Base-by-base conservation (phyloP, 2,329 filamentous ascomycete species). In the Paramyrothecium sp. region DNA sequence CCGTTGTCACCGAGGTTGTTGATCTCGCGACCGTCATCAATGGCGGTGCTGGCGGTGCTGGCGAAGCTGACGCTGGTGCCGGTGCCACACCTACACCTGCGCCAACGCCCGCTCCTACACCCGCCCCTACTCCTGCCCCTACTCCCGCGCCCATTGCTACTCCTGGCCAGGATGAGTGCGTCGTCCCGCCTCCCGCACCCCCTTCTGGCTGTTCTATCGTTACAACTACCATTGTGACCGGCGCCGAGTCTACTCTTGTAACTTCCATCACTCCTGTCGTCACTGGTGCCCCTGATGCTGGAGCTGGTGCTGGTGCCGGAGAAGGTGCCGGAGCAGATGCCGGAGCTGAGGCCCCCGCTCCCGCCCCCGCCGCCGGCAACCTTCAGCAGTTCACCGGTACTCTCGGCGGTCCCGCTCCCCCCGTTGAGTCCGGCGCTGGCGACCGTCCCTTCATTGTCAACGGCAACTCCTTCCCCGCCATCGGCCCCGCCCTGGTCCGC, bases 381-480 rank as follows among this genome's bases (percentile, higher is more conserved):
- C 71, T 81, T 20, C 79, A 82, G 63, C 63, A 70, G 20, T 81
- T 81, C 69, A 76, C 75, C 20, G 79, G 76, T 47, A 59, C 71
- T 53, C 71, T 74, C 21, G 76, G 78, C 47, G 78, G 75, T 26
- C 57, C 75, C 1, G 62, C 77, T 2, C 77, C 78, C 2, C 65
- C 79, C 3, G 76, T 81, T 23, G 61, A 72, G 62, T 71, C 72
- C 3, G 67, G 68, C 4, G 67, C 70, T 30, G 62, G 69, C 11
- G 12, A 49, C 19, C 75, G 75, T 17, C 78, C 78, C 54, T 83
- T 82, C 67, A 72, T 68, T 52, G 85, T 85, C 61, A 85, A 81
- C 56, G 79, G 78, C 17, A 78, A 79, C 55, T 83, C 78, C 59
- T 88, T 87, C 69, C 73, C 79, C 5, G 77, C 77, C 61, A 62